Base-by-base conservation (phyloP, 116 monocot species). In the Zostera marina region DNA sequence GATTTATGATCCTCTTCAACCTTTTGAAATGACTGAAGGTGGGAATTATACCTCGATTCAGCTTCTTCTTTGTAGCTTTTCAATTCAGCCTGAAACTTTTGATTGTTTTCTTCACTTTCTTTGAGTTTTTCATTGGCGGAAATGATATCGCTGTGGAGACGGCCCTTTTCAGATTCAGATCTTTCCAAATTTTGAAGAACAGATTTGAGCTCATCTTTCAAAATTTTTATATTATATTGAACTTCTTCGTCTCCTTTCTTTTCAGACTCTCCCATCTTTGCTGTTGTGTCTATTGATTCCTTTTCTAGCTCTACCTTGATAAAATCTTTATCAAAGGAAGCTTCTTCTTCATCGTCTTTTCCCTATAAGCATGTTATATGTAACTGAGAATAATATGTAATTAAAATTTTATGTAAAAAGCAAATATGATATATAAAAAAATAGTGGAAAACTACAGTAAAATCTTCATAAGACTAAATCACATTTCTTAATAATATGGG, bases 251-350 rank as follows among this genome's bases (percentile, higher is more conserved):
- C 48, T 53, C 68, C 62, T 58, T 54, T 25, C 11, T 42, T 54
- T 45, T 62, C 55, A 6, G 2, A 23, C 66, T 46, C 15, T 3
- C 58, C 15, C 20, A 65, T 44, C 19, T 17, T 41, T 9, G 73
- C 76, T 42, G 73, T 76, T 16, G 62, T 63, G 62, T 76, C 72
- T 44, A 70, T 58, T 12, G 49, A 47, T 68, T 91, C 90, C 69
- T 74, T 81, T 32, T 90, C 90, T n/a, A 90, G 69, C 41, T 90
- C 90, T n/a, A 90, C 71, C 71, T 81, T 84, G 45, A 90, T 76
- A 46, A 90, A 84, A 59, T 90, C 90, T 47, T 59, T 78, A 47
- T 82, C 82, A n/a, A 73, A 69, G 48, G 66, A 73, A 63, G 66
- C 41, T 56, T 87, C 76, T 43, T 81, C 76, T 54, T 77, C 85